These are phyloP conservation scores for Pseudoturritis turrita DNA, from an alignment of 345 rosid genomes.

Conservation along the genomic window DNA sequence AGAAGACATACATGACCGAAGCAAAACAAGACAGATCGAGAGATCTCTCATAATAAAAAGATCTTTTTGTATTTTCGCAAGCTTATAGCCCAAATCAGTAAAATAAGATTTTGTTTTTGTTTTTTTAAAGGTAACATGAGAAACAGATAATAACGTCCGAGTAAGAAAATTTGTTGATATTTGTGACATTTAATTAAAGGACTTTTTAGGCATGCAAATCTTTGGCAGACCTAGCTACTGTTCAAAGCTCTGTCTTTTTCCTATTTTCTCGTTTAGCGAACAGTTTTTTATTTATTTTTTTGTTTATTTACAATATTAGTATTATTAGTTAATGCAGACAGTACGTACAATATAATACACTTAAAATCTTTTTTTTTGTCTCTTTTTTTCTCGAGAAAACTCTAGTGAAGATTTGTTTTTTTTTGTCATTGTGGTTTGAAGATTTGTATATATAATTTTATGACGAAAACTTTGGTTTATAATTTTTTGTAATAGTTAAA, in stretches of 20 bases:
- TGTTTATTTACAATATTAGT: neutral
- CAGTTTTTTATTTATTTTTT: neutral
- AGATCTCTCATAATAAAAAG: neutral
- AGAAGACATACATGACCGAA: neutral
- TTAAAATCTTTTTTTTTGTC: neutral
- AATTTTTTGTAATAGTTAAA: neutral
- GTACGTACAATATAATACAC: neutral
- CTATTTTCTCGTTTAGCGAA: constrained; percentile 24
- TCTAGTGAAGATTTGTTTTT: neutral
- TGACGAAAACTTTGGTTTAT: neutral
- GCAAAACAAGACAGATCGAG: constrained; percentile 8
- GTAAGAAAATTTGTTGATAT: constrained; percentile 2
- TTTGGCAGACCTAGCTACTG: constrained; percentile 34
- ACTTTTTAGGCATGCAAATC: constrained; percentile 35
- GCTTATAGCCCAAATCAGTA: constrained; percentile 12
- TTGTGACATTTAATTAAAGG: constrained; percentile 17
- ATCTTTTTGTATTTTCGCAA: constrained; percentile 12
- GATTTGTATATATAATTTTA: neutral
- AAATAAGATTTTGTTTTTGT: neutral
- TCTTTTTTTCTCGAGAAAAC: constrained; percentile 7
- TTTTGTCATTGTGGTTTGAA: neutral
- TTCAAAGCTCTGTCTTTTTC: constrained; percentile 23
- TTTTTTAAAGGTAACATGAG: neutral
- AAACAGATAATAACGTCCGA: neutral
- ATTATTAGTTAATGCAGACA: neutral